Evolutionary conservation across 768 basidiomycete species (phyloP).

Genomic region (Artomyces pyxidatus): DNA sequence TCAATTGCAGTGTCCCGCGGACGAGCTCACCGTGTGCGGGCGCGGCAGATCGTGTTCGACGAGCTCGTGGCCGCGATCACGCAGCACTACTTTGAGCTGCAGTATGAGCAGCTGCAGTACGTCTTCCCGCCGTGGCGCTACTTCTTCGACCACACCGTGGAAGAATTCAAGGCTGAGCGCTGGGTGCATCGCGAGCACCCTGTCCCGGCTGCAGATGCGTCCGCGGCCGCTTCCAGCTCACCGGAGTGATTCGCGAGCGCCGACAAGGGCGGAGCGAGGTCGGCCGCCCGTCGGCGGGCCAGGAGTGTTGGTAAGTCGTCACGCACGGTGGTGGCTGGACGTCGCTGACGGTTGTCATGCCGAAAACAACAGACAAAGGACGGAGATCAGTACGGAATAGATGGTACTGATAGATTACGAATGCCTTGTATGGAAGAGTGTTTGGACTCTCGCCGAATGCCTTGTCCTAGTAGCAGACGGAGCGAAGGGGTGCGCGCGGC

Average conservation of each 20-base stretch:
- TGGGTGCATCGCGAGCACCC: neutral
- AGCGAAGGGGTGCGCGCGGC: too few species aligned
- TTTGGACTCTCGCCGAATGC: too few species aligned
- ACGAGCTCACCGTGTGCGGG: neutral
- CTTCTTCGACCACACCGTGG: slow-evolving; percentile 15
- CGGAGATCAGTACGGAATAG: too few species aligned
- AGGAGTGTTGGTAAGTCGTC: too few species aligned
- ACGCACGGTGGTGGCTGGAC: neutral
- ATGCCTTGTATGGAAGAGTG: too few species aligned
- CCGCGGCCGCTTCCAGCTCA: neutral
- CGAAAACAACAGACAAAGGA: neutral
- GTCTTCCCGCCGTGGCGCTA: slow-evolving; percentile 52
- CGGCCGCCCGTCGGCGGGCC: too few species aligned
- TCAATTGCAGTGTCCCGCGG: neutral
- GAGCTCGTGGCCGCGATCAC: slow-evolving; percentile 49
- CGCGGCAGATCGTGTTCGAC: slow-evolving; percentile 57
- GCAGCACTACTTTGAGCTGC: slow-evolving; percentile 56
- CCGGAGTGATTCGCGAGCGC: neutral
- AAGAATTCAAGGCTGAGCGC: slow-evolving; percentile 10
- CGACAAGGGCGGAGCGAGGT: too few species aligned
- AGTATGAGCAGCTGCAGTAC: slow-evolving; percentile 50
- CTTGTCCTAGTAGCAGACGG: too few species aligned
- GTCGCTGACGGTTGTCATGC: neutral
- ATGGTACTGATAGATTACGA: too few species aligned
- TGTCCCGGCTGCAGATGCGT: neutral